These are phyloP conservation scores for Endothia cerciana DNA, from an alignment of 2,329 filamentous ascomycete species.

Conservation along the genomic window DNA sequence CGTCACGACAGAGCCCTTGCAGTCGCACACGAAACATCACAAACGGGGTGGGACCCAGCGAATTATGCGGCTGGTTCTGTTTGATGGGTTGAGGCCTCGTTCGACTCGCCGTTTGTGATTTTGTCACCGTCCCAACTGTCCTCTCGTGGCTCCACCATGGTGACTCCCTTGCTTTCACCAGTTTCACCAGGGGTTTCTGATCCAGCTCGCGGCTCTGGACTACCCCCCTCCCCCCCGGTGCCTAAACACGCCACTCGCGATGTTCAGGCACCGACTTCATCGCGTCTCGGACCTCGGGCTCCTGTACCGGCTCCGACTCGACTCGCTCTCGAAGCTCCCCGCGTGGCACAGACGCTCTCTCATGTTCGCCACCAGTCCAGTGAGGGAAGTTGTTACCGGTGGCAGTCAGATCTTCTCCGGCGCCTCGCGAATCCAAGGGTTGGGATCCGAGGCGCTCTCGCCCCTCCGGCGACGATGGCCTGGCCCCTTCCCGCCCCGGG, in stretches of 20 bases:
- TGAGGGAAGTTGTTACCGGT: not conserved
- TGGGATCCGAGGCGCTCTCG: not conserved
- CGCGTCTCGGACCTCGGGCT: not conserved
- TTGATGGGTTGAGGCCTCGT: not conserved
- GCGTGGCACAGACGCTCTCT: not conserved
- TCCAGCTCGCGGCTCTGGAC: not conserved
- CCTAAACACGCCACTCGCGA: not conserved
- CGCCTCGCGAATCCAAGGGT: not conserved
- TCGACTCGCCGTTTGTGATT: not conserved
- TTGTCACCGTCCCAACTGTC: not conserved
- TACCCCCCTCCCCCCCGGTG: not conserved
- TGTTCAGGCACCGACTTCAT: not conserved
- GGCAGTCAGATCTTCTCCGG: not conserved
- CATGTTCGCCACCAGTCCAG: not conserved
- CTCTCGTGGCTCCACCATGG: not conserved
- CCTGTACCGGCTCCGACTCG: not conserved
- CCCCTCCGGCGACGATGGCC: not conserved
- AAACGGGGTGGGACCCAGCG: not conserved
- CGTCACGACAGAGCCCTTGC: not conserved
- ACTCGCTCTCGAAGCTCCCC: not conserved
- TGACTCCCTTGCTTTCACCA: not conserved
- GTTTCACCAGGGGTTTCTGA: too few relatives aligned
- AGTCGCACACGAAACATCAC: not conserved
- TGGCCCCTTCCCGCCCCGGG: not conserved
- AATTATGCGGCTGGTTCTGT: not conserved